These are phyloP conservation scores for Scenedesmus sp. DNA, from an alignment of 163 green algal genomes.

Conservation along the genomic window DNA sequence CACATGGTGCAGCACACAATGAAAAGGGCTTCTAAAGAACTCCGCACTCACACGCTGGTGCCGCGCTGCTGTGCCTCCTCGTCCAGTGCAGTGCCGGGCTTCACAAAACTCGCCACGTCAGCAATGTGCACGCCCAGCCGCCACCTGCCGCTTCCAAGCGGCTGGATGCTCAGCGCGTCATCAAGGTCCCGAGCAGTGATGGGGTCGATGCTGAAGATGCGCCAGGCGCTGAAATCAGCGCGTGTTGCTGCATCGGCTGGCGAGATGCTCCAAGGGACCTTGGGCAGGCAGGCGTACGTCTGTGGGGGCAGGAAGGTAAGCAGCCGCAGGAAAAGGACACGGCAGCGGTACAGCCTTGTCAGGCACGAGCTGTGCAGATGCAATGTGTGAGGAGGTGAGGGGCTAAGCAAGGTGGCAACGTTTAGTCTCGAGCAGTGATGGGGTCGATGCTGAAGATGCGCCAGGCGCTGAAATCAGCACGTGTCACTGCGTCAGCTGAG, in stretches of 20 bases:
- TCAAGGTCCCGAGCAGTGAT: conserved; percentile 95
- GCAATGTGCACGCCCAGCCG: conserved; percentile 98
- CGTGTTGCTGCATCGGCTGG: conserved; percentile 70
- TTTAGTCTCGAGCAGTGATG: conserved; percentile 84
- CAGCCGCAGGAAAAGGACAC: too few relatives aligned
- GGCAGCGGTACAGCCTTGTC: neutral
- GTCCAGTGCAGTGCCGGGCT: conserved; percentile 83
- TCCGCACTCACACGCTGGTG: conserved; percentile 75
- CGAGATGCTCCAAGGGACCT: conserved; percentile 79
- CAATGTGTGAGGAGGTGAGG: too few relatives aligned
- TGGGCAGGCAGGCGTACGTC: conserved; percentile 83
- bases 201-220: conserved; percentile 97
- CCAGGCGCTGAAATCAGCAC: conserved; percentile 77
- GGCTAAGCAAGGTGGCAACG: too few relatives aligned
- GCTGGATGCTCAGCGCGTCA: conserved; percentile 90
- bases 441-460: conserved; percentile 97
- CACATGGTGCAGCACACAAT: too few relatives aligned
- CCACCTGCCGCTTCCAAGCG: conserved; percentile 59
- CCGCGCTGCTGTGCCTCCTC: conserved; percentile 77
- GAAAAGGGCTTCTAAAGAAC: too few relatives aligned
- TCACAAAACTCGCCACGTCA: conserved; percentile 95
- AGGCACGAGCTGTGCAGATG: too few relatives aligned
- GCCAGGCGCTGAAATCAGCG: conserved; percentile 75
- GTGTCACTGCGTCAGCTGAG: conserved; percentile 55
- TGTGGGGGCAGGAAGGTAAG: neutral